Evolutionary conservation across 1,284 basidiomycete species (phyloP).

Genomic region (Cutaneotrichosporon arboriforme): DNA sequence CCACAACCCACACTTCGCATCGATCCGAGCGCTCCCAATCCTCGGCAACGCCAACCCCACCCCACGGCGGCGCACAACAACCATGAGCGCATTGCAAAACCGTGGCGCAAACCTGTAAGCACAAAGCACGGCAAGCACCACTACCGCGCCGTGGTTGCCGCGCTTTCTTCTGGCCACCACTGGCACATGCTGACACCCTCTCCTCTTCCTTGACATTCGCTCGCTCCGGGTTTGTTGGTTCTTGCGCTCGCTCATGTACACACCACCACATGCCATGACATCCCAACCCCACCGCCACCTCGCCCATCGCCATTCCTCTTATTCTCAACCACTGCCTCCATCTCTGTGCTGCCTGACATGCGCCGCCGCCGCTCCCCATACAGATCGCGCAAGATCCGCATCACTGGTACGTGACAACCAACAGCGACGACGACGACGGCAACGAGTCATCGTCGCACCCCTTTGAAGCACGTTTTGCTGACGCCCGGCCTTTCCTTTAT

Average conservation of each 20-base stretch:
- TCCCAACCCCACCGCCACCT: background rate
- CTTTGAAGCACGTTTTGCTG: background rate
- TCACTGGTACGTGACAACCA: slow-evolving; percentile 25
- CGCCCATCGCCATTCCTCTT: background rate
- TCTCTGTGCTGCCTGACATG: background rate
- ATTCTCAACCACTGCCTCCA: background rate
- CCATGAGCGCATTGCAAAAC: slow-evolving; percentile 8
- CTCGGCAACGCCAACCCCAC: too few relatives aligned
- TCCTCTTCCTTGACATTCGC: background rate
- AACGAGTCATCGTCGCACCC: too few relatives aligned
- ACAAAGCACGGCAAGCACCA: background rate
- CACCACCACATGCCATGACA: background rate
- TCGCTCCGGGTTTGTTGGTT: background rate
- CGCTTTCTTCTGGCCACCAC: background rate
- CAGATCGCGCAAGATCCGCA: slow-evolving; percentile 29
- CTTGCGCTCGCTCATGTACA: too few relatives aligned
- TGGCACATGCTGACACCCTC: background rate
- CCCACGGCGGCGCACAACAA: too few relatives aligned
- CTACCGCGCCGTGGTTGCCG: background rate
- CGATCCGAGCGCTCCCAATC: too few relatives aligned
- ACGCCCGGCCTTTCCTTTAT: background rate
- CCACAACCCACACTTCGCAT: too few relatives aligned
- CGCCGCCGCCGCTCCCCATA: background rate
- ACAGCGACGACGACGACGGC: too few relatives aligned
- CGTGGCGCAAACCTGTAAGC: slow-evolving; percentile 7